Evolutionary conservation across 2,329 filamentous ascomycete species (phyloP).

Genomic region (Claviceps paspali): DNA sequence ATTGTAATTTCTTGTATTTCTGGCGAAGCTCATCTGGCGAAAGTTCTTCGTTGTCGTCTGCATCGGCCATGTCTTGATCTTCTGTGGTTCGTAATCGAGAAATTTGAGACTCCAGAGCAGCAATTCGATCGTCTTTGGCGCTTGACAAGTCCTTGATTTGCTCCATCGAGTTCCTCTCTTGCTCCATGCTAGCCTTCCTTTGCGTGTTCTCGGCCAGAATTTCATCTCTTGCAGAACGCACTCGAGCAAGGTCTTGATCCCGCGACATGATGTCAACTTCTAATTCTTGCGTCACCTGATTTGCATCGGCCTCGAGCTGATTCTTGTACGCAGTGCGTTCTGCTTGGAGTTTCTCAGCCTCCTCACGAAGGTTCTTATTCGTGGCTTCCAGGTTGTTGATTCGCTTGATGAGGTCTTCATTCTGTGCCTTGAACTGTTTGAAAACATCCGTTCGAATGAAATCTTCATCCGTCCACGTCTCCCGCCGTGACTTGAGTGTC

Average conservation of each 20-base stretch:
- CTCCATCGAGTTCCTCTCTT: slow-evolving; percentile 51
- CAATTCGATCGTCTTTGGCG: slow-evolving; percentile 67
- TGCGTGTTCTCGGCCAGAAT: slow-evolving; percentile 67
- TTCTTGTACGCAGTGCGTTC: slow-evolving; percentile 72
- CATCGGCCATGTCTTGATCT: slow-evolving; percentile 29
- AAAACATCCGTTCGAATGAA: slow-evolving; percentile 87
- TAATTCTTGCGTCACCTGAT: slow-evolving; percentile 56
- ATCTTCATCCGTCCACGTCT: slow-evolving; percentile 75
- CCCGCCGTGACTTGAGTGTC: slow-evolving; percentile 49
- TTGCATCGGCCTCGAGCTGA: slow-evolving; percentile 68
- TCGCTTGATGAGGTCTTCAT: slow-evolving; percentile 83
- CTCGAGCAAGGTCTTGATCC: slow-evolving; percentile 73
- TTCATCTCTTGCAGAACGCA: slow-evolving; percentile 75
- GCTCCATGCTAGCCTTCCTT: slow-evolving; percentile 64
- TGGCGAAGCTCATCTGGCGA: slow-evolving; percentile 55
- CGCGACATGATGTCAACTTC: slow-evolving; percentile 68
- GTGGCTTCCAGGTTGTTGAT: slow-evolving; percentile 84
- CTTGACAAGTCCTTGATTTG: slow-evolving; percentile 68
- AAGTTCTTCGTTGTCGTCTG: slow-evolving; percentile 39
- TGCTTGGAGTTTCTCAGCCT: slow-evolving; percentile 69
- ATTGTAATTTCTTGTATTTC: slow-evolving; percentile 60
- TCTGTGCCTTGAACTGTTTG: slow-evolving; percentile 77
- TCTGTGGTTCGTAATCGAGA: slow-evolving; percentile 46
- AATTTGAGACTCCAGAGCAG: slow-evolving; percentile 68
- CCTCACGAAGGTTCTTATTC: slow-evolving; percentile 71